Conservation (phyloP, 768 basidiomycete species). For the Auricularia sp. region DNA sequence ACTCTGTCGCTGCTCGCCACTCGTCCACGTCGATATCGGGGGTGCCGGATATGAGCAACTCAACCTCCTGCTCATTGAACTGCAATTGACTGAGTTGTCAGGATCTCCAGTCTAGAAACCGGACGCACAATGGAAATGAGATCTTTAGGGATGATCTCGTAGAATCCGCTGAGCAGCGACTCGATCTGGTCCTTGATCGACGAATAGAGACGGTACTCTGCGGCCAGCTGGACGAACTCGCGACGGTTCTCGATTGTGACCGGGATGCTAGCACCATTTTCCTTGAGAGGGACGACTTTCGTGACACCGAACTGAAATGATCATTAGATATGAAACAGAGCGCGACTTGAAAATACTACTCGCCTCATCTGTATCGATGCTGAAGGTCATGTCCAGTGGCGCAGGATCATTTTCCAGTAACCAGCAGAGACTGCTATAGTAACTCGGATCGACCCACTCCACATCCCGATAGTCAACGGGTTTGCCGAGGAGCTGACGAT, state of each 20-base stretch:
- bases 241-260: slow-evolving; percentile 96
- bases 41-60: slow-evolving; percentile 89
- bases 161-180: slow-evolving; percentile 81
- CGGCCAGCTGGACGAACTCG: slow-evolving; percentile 92
- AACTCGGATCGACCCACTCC: slow-evolving; percentile 96
- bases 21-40: slow-evolving; percentile 99
- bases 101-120: slow-evolving; percentile 5
- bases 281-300: slow-evolving; percentile 78
- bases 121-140: slow-evolving; percentile 77
- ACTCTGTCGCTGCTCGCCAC: slow-evolving; percentile 87
- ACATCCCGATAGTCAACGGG: slow-evolving; percentile 93
- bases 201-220: slow-evolving; percentile 84
- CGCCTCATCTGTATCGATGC: slow-evolving; percentile 92
- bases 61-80: slow-evolving; percentile 94
- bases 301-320: slow-evolving; percentile 71
- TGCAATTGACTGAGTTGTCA: slow-evolving; percentile 22
- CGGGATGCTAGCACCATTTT: slow-evolving; percentile 67
- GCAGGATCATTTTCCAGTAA: slow-evolving; percentile 94
- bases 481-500: slow-evolving; percentile 88
- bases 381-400: slow-evolving; percentile 80
- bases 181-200: slow-evolving; percentile 96
- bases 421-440: slow-evolving; percentile 97
- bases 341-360: slow-evolving; percentile 13
- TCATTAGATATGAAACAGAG: slow-evolving; percentile 7
- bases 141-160: slow-evolving; percentile 96